Base-by-base conservation (phyloP, 352 stramenopile genomes). In the Pythium diclinum region DNA sequence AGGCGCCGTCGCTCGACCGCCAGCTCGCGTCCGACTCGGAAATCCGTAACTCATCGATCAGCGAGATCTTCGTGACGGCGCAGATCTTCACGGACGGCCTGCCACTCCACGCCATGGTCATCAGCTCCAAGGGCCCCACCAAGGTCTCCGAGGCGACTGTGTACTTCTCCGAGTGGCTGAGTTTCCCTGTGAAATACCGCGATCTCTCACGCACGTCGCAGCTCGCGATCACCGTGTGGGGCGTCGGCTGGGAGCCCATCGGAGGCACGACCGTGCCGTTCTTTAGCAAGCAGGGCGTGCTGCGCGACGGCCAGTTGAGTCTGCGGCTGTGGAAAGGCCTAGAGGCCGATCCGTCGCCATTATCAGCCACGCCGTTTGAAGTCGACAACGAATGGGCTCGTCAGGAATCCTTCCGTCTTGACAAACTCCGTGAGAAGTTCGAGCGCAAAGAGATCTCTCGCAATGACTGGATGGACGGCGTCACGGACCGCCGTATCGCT, bases 391-490 rank as follows among this genome's bases (percentile, higher is more conserved):
- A 91, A 47, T 93, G 83, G 82, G 63, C 78, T 14, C 65, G 74
- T 14, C 82, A 92, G 47, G 79, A 96, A 57, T 87, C 78, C 34
- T 95, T 92, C 33, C 83, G 85, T 25, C 76, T 96, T 33, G 85
- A 94, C 71, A 95, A 97, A 64, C 81, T 91, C 2, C 79, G 85
- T 10, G 90, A 97, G 63, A 90, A 88, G 68, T 96, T 95, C 71
- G 88, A 94, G 36, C 87, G 88, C 57, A 92, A 92, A 34, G 83
- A 95, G 49, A 92, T 96, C 52, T 65, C 78, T 25, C 78, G 80
- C 19, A 92, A 94, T 66, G 87, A 96, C 64, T 98, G 91, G 92
- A 94, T 98, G 74, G 92, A 98, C 63, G 87, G 83, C 56, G 83
- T 95, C 44, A 95, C 87, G 14, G 84, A 94, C 62, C 83, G 87